Percentiles rank a stretch among this genome's conserved stretches.
phyloP scores from a whole-genome alignment of 257 asterid species.

The Solanum habrochaites region DNA sequence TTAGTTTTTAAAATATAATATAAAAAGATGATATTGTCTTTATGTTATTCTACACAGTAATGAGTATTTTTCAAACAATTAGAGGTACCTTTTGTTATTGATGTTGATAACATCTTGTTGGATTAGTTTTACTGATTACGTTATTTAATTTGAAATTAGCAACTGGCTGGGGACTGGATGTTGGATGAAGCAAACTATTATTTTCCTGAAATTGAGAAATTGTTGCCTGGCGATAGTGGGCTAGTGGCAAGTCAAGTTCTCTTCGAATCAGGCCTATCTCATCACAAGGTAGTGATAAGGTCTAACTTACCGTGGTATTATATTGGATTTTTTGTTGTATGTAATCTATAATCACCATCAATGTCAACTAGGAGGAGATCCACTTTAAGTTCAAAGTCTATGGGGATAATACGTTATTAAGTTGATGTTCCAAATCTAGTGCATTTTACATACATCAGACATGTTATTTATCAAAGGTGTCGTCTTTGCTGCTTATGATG shows the following conservation, averaged over 20 bases:
- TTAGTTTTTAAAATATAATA: too few species aligned
- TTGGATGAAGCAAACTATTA: background rate
- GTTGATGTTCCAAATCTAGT: background rate
- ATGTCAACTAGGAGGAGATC: background rate
- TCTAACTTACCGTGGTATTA: too few species aligned
- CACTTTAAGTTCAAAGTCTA: background rate
- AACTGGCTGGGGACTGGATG: background rate
- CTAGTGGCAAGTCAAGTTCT: background rate
- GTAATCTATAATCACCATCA: too few species aligned
- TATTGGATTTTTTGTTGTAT: background rate
- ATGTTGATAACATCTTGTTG: background rate
- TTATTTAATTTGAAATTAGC: background rate
- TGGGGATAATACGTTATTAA: background rate
- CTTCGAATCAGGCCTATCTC: background rate
- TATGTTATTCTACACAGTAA: background rate
- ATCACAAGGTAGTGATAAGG: background rate
- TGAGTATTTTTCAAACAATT: background rate
- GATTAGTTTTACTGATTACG: background rate
- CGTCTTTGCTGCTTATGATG: background rate
- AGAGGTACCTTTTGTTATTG: background rate
- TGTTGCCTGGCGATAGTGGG: background rate
- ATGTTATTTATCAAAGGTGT: background rate
- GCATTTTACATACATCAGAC: background rate
- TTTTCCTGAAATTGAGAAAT: background rate
- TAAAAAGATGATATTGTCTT: background rate